phyloP scores from a whole-genome alignment of 78 protist species.

The Guillardia theta region DNA sequence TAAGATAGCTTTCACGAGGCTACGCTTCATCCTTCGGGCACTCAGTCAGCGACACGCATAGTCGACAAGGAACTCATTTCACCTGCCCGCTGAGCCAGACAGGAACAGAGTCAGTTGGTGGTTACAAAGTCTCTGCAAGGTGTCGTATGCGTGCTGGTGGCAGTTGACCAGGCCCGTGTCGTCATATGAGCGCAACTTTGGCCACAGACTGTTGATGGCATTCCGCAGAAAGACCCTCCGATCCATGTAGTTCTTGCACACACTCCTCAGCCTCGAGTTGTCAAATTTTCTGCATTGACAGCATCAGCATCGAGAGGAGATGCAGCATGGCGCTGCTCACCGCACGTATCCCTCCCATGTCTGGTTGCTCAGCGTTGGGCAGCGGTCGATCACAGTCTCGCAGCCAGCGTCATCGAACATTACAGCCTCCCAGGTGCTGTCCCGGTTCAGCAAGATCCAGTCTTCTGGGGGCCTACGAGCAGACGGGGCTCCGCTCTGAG shows the following conservation, averaged over 20 bases:
- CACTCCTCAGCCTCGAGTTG: neutral
- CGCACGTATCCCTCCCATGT: neutral
- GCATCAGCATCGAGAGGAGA: too few species aligned
- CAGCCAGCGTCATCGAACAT: neutral
- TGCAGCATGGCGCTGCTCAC: too few species aligned
- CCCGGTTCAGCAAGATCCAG: neutral
- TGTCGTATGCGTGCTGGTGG: neutral
- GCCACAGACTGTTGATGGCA: neutral
- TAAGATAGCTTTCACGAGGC: neutral
- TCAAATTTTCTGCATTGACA: too few species aligned
- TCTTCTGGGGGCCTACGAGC: too few species aligned
- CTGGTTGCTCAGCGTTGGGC: neutral
- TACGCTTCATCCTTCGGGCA: neutral
- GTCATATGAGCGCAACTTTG: neutral
- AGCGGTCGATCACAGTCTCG: neutral
- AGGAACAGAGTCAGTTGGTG: neutral
- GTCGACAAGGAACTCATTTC: too few species aligned
- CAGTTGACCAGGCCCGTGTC: neutral
- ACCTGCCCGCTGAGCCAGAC: neutral
- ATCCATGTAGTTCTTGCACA: neutral
- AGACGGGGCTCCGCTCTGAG: too few species aligned
- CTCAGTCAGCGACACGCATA: too few species aligned
- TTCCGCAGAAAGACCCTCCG: neutral
- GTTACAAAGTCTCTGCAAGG: neutral
- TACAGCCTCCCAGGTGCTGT: neutral